A percentile compares a stretch with the other conserved stretches of the same genome.
Conservation (phyloP, 768 basidiomycete genomes). For the Melanogaster broomeanus region DNA sequence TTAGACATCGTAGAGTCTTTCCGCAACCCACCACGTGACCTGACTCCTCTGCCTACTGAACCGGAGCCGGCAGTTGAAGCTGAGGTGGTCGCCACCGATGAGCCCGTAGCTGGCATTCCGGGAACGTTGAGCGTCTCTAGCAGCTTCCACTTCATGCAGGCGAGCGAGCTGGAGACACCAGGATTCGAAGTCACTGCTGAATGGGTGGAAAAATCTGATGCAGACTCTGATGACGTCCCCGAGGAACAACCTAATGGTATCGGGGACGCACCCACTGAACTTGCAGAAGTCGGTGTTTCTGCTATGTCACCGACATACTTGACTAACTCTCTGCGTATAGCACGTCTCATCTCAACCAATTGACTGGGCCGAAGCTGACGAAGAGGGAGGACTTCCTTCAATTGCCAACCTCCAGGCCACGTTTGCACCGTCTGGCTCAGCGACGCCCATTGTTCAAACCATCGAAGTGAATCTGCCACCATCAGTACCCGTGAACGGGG, state of each 20-base stretch:
- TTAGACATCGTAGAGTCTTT: slow-evolving; percentile 55
- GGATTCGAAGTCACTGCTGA: slow-evolving; percentile 54
- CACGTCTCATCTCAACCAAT: slow-evolving; percentile 40
- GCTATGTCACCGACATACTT: neutral
- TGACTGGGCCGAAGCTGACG: slow-evolving; percentile 79
- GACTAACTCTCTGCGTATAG: slow-evolving; percentile 12
- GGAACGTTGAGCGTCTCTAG: slow-evolving; percentile 41
- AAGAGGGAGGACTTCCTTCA: slow-evolving; percentile 77
- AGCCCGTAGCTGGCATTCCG: slow-evolving; percentile 44
- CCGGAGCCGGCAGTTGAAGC: slow-evolving; percentile 29
- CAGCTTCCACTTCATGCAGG: slow-evolving; percentile 81
- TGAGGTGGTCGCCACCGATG: slow-evolving; percentile 27
- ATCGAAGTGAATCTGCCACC: slow-evolving; percentile 36
- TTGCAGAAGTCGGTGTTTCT: slow-evolving; percentile 35
- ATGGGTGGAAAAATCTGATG: slow-evolving; percentile 55
- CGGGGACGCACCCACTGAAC: slow-evolving; percentile 11
- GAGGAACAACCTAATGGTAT: slow-evolving; percentile 17
- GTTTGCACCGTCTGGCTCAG: slow-evolving; percentile 73
- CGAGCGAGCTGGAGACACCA: slow-evolving; percentile 68
- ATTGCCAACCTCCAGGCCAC: slow-evolving; percentile 75
- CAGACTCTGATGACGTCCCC: slow-evolving; percentile 14
- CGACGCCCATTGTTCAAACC: slow-evolving; percentile 50
- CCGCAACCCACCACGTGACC: slow-evolving; percentile 47
- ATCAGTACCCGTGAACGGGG: slow-evolving; percentile 21
- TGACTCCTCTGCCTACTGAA: slow-evolving; percentile 34